These are phyloP conservation scores for Xanthoparmelia taractica DNA, from an alignment of 495 filamentous ascomycete genomes.

Conservation along the genomic window DNA sequence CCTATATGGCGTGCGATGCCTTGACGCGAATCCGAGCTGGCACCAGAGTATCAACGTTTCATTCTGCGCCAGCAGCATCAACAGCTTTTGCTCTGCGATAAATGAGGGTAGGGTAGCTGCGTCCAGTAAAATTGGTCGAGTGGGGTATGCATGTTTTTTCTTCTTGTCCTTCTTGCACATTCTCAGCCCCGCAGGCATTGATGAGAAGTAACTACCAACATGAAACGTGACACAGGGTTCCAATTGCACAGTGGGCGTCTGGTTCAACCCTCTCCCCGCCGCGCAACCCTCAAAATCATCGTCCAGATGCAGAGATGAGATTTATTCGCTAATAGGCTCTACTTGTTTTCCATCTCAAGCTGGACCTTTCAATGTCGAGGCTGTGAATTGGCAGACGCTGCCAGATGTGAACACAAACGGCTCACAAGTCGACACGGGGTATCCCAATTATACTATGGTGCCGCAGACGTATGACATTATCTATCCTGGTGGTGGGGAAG, in stretches of 20 bases:
- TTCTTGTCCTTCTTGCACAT: background rate
- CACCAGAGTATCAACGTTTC: background rate
- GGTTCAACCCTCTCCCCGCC: background rate
- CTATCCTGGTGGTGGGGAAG: background rate
- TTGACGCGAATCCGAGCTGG: background rate
- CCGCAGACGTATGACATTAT: background rate
- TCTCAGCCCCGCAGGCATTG: background rate
- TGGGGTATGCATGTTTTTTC: background rate
- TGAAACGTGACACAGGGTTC: background rate
- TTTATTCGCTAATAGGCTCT: background rate
- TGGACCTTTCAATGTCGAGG: background rate
- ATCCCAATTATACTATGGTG: background rate
- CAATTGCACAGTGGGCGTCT: background rate
- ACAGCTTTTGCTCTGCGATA: background rate
- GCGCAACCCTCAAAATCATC: background rate
- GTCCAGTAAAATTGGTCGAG: background rate
- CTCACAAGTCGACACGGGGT: background rate
- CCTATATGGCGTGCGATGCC: constrained; percentile 3
- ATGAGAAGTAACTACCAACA: background rate
- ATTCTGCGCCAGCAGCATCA: background rate
- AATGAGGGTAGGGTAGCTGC: background rate
- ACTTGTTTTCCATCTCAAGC: background rate
- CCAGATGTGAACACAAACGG: background rate
- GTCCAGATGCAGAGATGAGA: background rate
- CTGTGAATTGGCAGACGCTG: background rate